Conservation (phyloP, 768 basidiomycete genomes). For the Lactarius trivialis region DNA sequence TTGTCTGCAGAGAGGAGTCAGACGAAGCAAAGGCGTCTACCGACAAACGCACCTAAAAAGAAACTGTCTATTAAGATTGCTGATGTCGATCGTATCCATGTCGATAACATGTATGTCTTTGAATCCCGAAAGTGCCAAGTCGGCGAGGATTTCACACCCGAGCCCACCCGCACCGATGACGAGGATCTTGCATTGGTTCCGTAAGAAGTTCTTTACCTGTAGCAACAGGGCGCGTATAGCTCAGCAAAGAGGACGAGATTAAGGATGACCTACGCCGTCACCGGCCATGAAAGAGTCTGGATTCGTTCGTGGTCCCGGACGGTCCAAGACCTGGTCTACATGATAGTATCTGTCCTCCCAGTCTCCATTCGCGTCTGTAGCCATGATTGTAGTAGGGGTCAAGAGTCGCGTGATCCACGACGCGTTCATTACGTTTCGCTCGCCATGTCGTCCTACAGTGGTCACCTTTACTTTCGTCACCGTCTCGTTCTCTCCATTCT, state of each 20-base stretch:
- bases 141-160: constrained; percentile 95
- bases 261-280: constrained; percentile 51
- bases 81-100: constrained; percentile 99
- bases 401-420: background rate
- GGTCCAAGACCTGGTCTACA: constrained; percentile 81
- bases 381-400: background rate
- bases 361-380: constrained; percentile 37
- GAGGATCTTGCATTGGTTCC: constrained; percentile 81
- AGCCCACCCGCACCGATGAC: constrained; percentile 98
- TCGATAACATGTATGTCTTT: constrained; percentile 99
- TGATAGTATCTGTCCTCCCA: constrained; percentile 68
- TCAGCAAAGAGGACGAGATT: background rate
- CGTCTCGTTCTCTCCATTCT: constrained; percentile 86
- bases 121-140: constrained; percentile 94
- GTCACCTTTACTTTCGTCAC: constrained; percentile 77
- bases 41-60: constrained; percentile 71
- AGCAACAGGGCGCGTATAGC: background rate
- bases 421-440: constrained; percentile 14
- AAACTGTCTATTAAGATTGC: constrained; percentile 97
- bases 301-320: constrained; percentile 85
- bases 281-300: constrained; percentile 69
- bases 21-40: background rate
- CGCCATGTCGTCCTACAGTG: constrained; percentile 43
- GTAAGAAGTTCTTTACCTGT: constrained; percentile 83
- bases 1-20: constrained; percentile 40